Base-by-base conservation (phyloP, 2,329 filamentous ascomycete species). In the Beauveria scarabaeidicola region DNA sequence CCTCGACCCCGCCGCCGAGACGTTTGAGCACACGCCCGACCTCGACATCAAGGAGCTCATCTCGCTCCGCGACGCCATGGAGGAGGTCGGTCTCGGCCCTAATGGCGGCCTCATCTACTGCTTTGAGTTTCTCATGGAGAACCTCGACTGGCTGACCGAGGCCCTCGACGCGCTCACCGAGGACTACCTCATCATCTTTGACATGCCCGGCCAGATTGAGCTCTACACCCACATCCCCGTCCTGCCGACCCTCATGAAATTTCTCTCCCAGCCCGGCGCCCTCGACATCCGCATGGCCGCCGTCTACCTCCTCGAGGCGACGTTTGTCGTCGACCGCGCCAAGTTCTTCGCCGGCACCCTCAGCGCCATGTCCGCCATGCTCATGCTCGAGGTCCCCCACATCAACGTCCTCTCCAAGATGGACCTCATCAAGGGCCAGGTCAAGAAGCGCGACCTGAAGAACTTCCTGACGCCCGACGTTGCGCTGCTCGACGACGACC, bases 181-280 rank as follows among this genome's bases (percentile, higher is more conserved):
- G 68, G 94, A 97, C 68, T 97, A 96, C 73, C 83, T 99, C 63
- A 96, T 97, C 73, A 89, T 99, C 64, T 91, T 99, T 76, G 94
- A 99, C 75, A 97, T 97, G 89, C 94, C 94, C 0, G 94, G 94
- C 60, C 94, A 99, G 77, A 97, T 99, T 73, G 94, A 99, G 76
- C 84, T 99, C 15, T 99, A 97, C 77, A 97, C 93, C 2, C 94
- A 99, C 72, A 89, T 97, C 38, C 94, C 94, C 43, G 89, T 99
- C 65, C 79, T 99, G 36, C 94, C 94, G 1, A 84, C 86, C 21
- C 83, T 99, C 52, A 86, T 93, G 65, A 88, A 87, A 68, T 90
- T 90, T 70, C 81, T 97, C 55, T 91, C 88, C 46, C 84, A 88
- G 63, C 79, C 85, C 11, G 92, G 92, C 9, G 83, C 87, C 21